Evolutionary conservation across 176 grass and related monocot species (phyloP), one percentile per base, ranked within the genome.

Genomic region (Dendrocalamus sinicus): DNA sequence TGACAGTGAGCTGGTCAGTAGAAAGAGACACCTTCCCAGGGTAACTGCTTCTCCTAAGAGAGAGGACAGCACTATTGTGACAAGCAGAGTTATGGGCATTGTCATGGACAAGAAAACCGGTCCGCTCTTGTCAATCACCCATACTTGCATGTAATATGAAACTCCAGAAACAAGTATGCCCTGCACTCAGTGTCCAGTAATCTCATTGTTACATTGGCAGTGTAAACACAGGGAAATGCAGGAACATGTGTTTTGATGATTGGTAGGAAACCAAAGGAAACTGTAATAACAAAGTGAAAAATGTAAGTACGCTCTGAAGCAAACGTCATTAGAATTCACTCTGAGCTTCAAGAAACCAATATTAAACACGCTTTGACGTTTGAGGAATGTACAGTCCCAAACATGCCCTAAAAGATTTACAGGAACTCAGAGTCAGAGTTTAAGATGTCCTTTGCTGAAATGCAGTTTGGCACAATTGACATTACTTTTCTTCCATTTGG

Each of bases 51-150:
- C 92, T 67, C 84, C 89, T 4, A 89, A 69, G 2, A 91, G 30
- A 73, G 72, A 80, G 37, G 76, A 83, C 15, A 87, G 40, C 47
- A 87, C 40, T n/a, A 82, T 68, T 20, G 86, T 91, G 75, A 89
- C 68, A 37, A 94, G 62, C 1, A 91, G 76, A 35, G 83, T 89
- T 60, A 89, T 51, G 23, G 89, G 92, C 67, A 71, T 69, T n/a
- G 86, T 87, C 84, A 94, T 87, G 7, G 80, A 64, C 87, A 94
- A 63, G 70, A 91, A 89, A 40, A 94, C 86, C 1, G 89, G 84
- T 19, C 89, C 92, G 9, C 73, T 86, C 39, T 81, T 87, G n/a
- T 89, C 75, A 10, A 94, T 94, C 13, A 72, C 61, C 86, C 92
- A 91, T 30, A 90, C 47, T 81, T 89, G 89, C 89, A 91, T 71